Conservation (phyloP, 805 yeast species). For the Phaffomyces opuntiae region DNA sequence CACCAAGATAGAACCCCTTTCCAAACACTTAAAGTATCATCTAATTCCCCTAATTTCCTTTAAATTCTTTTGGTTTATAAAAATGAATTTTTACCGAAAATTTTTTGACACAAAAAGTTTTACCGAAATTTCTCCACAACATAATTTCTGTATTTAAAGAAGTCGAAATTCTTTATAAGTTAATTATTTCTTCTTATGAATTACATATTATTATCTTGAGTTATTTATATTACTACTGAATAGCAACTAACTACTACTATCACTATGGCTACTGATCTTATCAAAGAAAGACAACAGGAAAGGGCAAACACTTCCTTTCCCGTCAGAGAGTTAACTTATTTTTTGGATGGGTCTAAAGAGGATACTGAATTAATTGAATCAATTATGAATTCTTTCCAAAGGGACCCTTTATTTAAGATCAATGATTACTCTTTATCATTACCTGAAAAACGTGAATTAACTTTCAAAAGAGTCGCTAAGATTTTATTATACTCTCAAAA, state of each 20-base stretch:
- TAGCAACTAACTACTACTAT: no score
- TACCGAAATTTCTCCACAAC: neutral
- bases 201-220: no score
- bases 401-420: constrained; percentile 57
- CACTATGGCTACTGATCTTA: constrained; percentile 4
- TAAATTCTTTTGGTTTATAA: neutral
- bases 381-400: constrained; percentile 50
- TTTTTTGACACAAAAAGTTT: neutral
- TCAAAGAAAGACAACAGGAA: constrained; percentile 28
- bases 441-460: constrained; percentile 47
- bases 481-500: constrained; percentile 48
- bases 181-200: no score
- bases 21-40: no score
- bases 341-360: constrained; percentile 42
- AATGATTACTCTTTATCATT: constrained; percentile 46
- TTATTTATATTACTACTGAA: no score
- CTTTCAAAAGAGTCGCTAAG: constrained; percentile 41
- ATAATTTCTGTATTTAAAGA: neutral
- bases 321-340: constrained; percentile 39
- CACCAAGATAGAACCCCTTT: no score
- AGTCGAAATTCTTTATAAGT: neutral
- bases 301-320: constrained; percentile 36
- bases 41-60: no score
- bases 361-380: constrained; percentile 38
- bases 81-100: neutral